Percentiles rank a stretch among this genome's conserved stretches.
Evolutionary conservation across 1,139 yeast species (phyloP).

Genomic region (Saccharomyces hybrid): DNA sequence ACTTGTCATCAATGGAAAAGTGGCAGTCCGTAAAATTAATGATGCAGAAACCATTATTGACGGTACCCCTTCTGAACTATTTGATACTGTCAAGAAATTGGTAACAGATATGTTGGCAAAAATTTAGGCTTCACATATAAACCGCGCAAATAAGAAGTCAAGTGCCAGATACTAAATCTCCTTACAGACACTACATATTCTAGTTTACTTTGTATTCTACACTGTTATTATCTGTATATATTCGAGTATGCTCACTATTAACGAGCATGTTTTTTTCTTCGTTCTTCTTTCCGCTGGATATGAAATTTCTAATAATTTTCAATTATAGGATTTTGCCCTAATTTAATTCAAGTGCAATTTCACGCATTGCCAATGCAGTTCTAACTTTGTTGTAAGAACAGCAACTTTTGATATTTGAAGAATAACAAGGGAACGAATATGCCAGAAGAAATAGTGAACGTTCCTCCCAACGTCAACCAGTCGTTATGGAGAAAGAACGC

Average conservation of each 20-base stretch:
- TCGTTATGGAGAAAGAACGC: conserved; percentile 12
- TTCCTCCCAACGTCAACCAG: conserved; percentile 4
- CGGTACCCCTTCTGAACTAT: conserved; percentile 69
- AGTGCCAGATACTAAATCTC: background rate
- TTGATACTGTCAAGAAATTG: conserved; percentile 69
- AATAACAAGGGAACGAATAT: conserved; percentile 6
- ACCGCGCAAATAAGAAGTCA: background rate
- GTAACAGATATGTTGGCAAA: conserved; percentile 77
- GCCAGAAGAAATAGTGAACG: background rate
- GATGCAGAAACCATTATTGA: conserved; percentile 82
- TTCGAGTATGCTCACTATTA: background rate
- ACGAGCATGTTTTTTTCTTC: background rate
- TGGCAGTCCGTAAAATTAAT: conserved; percentile 68
- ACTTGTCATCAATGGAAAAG: conserved; percentile 69
- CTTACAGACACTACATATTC: background rate
- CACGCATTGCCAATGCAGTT: background rate
- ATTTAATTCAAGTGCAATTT: background rate
- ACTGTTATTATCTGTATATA: background rate
- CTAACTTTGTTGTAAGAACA: background rate
- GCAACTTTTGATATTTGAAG: background rate
- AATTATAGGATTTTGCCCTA: background rate
- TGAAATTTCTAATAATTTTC: background rate
- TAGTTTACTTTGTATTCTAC: background rate
- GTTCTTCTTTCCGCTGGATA: background rate
- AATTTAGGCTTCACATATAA: conserved; percentile 8